These are phyloP conservation scores for Bisporella sp. DNA, from an alignment of 2,329 filamentous ascomycete species.

Conservation along the genomic window DNA sequence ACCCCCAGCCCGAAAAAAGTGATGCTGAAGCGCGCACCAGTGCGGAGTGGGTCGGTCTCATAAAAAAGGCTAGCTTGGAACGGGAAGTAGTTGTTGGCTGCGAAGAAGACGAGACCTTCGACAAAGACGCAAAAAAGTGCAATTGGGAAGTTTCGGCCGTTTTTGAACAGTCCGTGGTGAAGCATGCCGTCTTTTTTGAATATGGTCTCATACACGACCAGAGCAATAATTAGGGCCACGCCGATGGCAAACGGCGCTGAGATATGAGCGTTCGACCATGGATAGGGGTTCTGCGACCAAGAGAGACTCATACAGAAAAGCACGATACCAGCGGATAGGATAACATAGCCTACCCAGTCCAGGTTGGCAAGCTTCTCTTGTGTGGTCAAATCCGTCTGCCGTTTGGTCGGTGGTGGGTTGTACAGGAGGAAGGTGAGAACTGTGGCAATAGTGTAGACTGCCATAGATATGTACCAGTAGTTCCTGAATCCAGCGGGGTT, in stretches of 20 bases:
- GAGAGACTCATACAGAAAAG: constrained; percentile 34
- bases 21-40: constrained; percentile 29
- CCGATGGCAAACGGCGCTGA: constrained; percentile 31
- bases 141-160: constrained; percentile 32
- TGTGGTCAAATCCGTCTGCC: constrained; percentile 22
- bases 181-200: constrained; percentile 35
- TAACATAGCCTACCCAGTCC: constrained; percentile 33
- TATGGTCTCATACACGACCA: constrained; percentile 30
- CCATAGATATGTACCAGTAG: constrained; percentile 31
- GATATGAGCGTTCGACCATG: constrained; percentile 31
- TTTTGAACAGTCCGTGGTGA: constrained; percentile 32
- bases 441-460: constrained; percentile 22
- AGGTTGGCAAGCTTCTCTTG: constrained; percentile 29
- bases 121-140: constrained; percentile 30
- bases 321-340: constrained; percentile 29
- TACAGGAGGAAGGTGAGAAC: constrained; percentile 27
- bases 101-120: constrained; percentile 34
- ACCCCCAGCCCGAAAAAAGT: constrained; percentile 27
- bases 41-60: constrained; percentile 29
- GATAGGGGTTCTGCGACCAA: constrained; percentile 33
- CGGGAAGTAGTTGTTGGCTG: constrained; percentile 35
- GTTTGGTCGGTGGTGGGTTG: constrained; percentile 25
- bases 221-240: constrained; percentile 15
- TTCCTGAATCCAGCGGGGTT: constrained; percentile 29
- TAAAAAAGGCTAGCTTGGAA: constrained; percentile 28